A percentile compares a stretch with the other conserved stretches of the same genome.
Conservation (phyloP, 768 basidiomycete genomes). For the Pisolithus microcarpus region DNA sequence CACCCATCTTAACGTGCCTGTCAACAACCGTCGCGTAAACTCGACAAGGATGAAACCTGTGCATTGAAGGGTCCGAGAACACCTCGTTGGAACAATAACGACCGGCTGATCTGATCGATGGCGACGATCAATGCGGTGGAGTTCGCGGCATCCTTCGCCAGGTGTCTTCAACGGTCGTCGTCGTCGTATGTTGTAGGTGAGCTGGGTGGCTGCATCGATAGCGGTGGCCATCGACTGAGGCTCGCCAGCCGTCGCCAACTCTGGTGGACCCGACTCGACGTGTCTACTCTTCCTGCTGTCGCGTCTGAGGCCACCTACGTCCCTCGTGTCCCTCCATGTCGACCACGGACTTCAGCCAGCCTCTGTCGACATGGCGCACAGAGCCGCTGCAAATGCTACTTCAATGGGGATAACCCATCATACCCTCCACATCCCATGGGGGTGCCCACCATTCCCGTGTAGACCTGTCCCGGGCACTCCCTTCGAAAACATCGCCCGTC, state of each 20-base stretch:
- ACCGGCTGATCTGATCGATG: too few species aligned
- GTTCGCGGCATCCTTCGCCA: not conserved
- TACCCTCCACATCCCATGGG: slow-evolving; percentile 52
- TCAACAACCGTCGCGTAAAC: not conserved
- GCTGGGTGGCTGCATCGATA: too few species aligned
- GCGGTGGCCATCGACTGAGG: not conserved
- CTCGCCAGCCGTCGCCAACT: slow-evolving; percentile 60
- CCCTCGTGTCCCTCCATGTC: slow-evolving; percentile 54
- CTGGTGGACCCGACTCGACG: slow-evolving; percentile 79
- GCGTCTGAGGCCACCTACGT: slow-evolving; percentile 30
- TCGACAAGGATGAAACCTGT: too few species aligned
- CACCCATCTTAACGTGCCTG: too few species aligned
- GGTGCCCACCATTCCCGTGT: slow-evolving; percentile 40
- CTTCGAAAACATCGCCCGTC: slow-evolving; percentile 53
- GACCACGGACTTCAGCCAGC: slow-evolving; percentile 62
- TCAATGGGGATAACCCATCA: slow-evolving; percentile 40
- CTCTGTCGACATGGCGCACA: slow-evolving; percentile 49
- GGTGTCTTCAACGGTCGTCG: not conserved
- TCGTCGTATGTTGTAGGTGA: too few species aligned
- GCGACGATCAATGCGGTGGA: not conserved
- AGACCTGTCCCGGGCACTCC: slow-evolving; percentile 33
- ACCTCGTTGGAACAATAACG: too few species aligned
- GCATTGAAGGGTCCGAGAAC: too few species aligned
- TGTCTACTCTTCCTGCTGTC: slow-evolving; percentile 67
- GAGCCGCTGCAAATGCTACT: slow-evolving; percentile 37